These are phyloP conservation scores for Cyathus striatus DNA, from an alignment of 768 basidiomycete species.

Conservation along the genomic window DNA sequence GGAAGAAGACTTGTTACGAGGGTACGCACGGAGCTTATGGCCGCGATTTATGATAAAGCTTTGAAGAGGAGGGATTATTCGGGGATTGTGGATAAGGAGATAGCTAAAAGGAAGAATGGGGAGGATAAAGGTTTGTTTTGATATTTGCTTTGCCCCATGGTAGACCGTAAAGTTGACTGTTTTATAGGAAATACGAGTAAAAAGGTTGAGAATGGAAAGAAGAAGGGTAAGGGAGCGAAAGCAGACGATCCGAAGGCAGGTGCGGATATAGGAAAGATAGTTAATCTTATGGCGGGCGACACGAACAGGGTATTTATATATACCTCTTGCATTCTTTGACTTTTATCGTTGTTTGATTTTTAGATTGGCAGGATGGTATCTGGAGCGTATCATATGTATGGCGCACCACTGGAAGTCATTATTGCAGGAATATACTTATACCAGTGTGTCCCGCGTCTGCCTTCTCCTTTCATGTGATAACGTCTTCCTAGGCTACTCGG, in stretches of 20 bases:
- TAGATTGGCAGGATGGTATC: conserved; percentile 35
- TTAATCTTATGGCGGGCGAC: conserved; percentile 84
- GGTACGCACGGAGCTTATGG: conserved; percentile 84
- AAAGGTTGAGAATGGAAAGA: conserved; percentile 21
- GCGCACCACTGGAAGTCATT: conserved; percentile 76
- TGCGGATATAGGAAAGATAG: conserved; percentile 86
- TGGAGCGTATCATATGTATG: conserved; percentile 61
- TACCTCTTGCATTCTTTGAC: neutral
- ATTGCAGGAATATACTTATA: conserved; percentile 74
- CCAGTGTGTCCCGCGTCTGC: conserved; percentile 41
- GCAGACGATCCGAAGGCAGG: conserved; percentile 62
- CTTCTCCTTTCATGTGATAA: neutral
- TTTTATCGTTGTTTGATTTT: neutral
- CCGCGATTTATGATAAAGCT: conserved; percentile 84
- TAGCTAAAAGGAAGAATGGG: conserved; percentile 4
- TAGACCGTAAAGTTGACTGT: too few relatives aligned
- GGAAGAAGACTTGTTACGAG: conserved; percentile 70
- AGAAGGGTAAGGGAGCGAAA: conserved; percentile 30
- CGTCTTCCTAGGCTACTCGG: conserved; percentile 53
- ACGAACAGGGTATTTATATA: conserved; percentile 43
- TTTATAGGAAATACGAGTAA: too few relatives aligned
- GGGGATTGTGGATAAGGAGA: conserved; percentile 38
- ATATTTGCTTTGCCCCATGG: too few relatives aligned
- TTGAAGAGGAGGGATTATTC: conserved; percentile 81
- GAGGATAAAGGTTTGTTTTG: too few relatives aligned